Evolutionary conservation across 2,329 filamentous ascomycete species (phyloP), one percentile per base, ranked within the genome.

Genomic region (Penicillium sp.): DNA sequence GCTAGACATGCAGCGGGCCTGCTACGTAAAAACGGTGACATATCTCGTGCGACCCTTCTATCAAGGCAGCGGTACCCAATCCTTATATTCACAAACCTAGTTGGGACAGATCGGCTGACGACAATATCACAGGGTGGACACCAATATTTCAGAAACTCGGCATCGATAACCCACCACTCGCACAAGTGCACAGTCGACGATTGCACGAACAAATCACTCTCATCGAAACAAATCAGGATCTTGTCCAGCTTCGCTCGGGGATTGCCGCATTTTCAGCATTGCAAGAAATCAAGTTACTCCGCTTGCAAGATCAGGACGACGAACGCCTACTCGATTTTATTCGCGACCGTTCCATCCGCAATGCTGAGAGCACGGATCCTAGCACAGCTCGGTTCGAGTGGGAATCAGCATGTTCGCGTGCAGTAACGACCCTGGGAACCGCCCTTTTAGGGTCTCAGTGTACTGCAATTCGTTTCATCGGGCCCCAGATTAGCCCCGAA

Each of bases 281-380:
- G 11, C 84, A 87, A 65, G 83, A 88, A 66, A 80, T 89, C 50
- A 85, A 88, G 59, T 80, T 90, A 14, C 79, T 89, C 26, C 82
- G 84, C 6, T 74, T 88, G 13, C 82, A 85, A 61, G 85, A 88
- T 58, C 76, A 81, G 57, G 78, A 84, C 57, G 86, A 88, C 65
- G 79, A 79, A 47, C 72, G 78, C 22, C 76, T 87, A 14, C 74
- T 84, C 46, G 74, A 78, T 16, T 83, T 82, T 61, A 76, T 87
- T 45, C 76, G 78, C 47, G 73, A 78, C 48, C 77, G 80, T 56
- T 76, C 79, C 45, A 66, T 71, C 35, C 77, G 75, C 21, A 44
- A 42, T 19, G 14, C 39, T 55, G 72, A 78, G 21, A 73, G 19
- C 7, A 5, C 29, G 7, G 35, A 37, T 37, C 14, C 49, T 16